phyloP scores from a whole-genome alignment of 371 early-diverging fungal genomes.

The Dichotomocladium elegans region DNA sequence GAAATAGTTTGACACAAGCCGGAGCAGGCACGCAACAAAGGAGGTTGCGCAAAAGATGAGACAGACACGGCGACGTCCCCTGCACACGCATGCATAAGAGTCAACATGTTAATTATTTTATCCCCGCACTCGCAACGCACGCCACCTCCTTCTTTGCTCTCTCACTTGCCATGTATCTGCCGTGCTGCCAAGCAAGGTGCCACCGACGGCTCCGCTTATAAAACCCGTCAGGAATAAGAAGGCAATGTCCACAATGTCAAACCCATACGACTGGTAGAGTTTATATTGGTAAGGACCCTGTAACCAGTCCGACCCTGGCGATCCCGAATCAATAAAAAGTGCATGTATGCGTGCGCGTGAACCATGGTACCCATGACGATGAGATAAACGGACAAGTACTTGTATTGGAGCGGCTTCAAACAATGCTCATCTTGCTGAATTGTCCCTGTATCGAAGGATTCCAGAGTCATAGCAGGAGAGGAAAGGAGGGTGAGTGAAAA shows the following conservation, averaged over 20 bases:
- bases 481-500: no score
- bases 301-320: constrained; percentile 69
- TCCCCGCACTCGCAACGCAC: no score
- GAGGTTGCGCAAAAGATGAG: constrained; percentile 62
- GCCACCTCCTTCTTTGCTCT: neutral
- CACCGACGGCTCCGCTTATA: constrained; percentile 69
- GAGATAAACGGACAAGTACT: constrained; percentile 60
- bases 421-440: neutral
- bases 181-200: constrained; percentile 66
- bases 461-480: constrained; percentile 3
- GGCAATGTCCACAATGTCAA: constrained; percentile 57
- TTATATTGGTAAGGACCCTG: constrained; percentile 75
- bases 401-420: constrained; percentile 18
- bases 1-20: constrained; percentile 45
- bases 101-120: no score
- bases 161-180: constrained; percentile 66
- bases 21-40: constrained; percentile 51
- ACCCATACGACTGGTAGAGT: constrained; percentile 62
- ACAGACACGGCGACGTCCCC: constrained; percentile 65
- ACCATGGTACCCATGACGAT: constrained; percentile 54
- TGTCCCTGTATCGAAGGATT: constrained; percentile 1
- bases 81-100: no score
- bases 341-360: neutral
- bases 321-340: neutral
- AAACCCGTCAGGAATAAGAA: constrained; percentile 73